These are phyloP conservation scores for Exobasidium cylindrosporum DNA, from an alignment of 1,284 basidiomycete genomes.

Conservation along the genomic window DNA sequence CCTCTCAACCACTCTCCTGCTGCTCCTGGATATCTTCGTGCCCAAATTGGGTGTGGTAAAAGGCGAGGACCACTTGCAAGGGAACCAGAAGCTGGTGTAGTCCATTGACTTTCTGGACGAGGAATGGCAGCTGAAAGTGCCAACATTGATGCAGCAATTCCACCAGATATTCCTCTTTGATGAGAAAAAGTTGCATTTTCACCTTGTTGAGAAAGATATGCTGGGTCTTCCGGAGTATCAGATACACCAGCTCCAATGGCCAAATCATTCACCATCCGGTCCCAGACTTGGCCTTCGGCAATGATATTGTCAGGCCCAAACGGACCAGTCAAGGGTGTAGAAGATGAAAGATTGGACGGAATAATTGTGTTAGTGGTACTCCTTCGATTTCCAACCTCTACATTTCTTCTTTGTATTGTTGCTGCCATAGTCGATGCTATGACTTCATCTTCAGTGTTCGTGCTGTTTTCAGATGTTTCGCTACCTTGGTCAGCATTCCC, in stretches of 20 bases:
- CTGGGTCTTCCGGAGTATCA: not conserved
- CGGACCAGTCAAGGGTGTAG: not conserved
- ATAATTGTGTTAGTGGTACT: not conserved
- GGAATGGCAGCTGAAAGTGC: slow-evolving; percentile 11
- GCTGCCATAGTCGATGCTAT: not conserved
- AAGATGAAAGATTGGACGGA: not conserved
- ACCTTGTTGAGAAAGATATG: not conserved
- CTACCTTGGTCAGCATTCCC: not conserved
- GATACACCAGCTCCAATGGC: slow-evolving; percentile 7
- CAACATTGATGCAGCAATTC: slow-evolving; percentile 6
- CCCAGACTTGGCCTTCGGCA: slow-evolving; percentile 8
- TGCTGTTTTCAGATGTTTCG: not conserved
- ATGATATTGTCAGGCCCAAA: not conserved
- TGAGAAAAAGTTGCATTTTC: not conserved
- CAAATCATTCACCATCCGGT: slow-evolving; percentile 15
- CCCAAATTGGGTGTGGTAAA: slow-evolving; percentile 15
- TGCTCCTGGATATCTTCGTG: slow-evolving; percentile 14
- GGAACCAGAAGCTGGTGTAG: not conserved
- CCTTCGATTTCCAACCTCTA: not conserved
- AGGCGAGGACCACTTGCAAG: not conserved
- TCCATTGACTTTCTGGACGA: not conserved
- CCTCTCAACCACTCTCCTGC: slow-evolving; percentile 13
- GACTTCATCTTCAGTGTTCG: slow-evolving; percentile 4
- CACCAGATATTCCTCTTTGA: slow-evolving; percentile 6
- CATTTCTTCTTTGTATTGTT: not conserved